These are phyloP conservation scores for Talaromyces sp. DNA, from an alignment of 2,329 filamentous ascomycete species.

Conservation along the genomic window DNA sequence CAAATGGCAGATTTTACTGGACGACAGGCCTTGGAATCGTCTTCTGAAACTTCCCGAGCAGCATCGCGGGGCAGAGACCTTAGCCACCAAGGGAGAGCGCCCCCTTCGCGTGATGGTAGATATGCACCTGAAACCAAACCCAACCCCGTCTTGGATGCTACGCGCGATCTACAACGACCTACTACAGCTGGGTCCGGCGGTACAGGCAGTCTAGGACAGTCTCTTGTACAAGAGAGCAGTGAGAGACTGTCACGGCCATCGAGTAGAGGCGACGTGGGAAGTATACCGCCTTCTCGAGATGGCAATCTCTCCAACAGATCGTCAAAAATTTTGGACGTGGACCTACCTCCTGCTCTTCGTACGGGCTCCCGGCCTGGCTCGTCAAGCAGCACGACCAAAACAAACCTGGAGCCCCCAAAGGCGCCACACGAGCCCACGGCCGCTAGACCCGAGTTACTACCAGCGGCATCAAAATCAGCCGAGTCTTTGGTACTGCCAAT, in stretches of 20 bases:
- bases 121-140: constrained; percentile 15
- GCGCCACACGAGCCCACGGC: constrained; percentile 11
- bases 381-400: constrained; percentile 8
- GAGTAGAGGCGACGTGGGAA: constrained; percentile 7
- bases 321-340: constrained; percentile 13
- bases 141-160: constrained; percentile 11
- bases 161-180: constrained; percentile 23
- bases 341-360: constrained; percentile 18
- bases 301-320: constrained; percentile 20
- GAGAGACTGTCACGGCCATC: constrained; percentile 27
- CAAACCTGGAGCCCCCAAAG: neutral
- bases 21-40: constrained; percentile 11
- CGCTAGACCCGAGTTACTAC: constrained; percentile 8
- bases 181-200: constrained; percentile 22
- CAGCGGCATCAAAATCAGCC: neutral
- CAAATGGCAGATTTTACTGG: constrained; percentile 17
- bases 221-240: constrained; percentile 22
- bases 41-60: constrained; percentile 10
- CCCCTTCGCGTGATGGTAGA: constrained; percentile 24
- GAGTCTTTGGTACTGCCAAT: neutral
- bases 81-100: constrained; percentile 18
- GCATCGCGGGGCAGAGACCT: constrained; percentile 15
- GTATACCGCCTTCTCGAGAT: constrained; percentile 22
- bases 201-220: constrained; percentile 21
- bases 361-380: constrained; percentile 13